Evolutionary conservation across 1,284 basidiomycete species (phyloP).

Genomic region (Cryptococcus maquisensis): DNA sequence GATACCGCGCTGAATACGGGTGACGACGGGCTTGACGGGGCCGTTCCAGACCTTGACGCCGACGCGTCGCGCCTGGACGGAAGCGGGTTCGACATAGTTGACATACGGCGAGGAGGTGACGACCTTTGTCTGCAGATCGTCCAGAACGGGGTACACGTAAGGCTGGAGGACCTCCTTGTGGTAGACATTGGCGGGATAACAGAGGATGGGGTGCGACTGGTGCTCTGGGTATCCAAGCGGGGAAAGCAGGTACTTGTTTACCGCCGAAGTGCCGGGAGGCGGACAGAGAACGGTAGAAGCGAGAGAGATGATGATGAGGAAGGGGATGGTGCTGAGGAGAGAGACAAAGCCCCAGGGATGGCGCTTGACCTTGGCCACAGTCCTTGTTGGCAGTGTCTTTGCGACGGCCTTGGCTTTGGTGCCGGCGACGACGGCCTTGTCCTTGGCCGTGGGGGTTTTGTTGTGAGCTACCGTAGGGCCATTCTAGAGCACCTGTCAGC

Average conservation of each 20-base stretch:
- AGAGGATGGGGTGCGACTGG: constrained; percentile 35
- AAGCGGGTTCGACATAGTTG: constrained; percentile 27
- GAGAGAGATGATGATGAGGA: constrained; percentile 37
- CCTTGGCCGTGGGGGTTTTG: constrained; percentile 10
- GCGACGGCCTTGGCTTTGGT: constrained; percentile 15
- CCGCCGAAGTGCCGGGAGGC: constrained; percentile 21
- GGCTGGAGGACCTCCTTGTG: constrained; percentile 36
- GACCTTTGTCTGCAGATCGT: constrained; percentile 20
- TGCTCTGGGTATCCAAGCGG: constrained; percentile 27
- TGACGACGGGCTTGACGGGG: constrained; percentile 36
- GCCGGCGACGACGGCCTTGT: constrained; percentile 14
- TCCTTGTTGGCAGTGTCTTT: constrained; percentile 21
- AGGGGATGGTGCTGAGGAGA: constrained; percentile 35
- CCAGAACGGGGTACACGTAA: constrained; percentile 34
- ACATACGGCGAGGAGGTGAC: constrained; percentile 25
- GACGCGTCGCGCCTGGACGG: constrained; percentile 6
- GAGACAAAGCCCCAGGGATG: constrained; percentile 31
- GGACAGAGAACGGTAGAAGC: constrained; percentile 44
- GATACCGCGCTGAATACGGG: constrained; percentile 23
- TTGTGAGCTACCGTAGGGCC: constrained; percentile 26
- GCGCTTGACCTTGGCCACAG: constrained; percentile 18
- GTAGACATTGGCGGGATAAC: constrained; percentile 45
- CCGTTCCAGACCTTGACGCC: constrained; percentile 27
- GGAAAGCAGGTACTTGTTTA: constrained; percentile 32
- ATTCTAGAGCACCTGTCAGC: constrained; percentile 14